Evolutionary conservation across 345 rosid genomes (phyloP).

Genomic region (Balakata baccata): DNA sequence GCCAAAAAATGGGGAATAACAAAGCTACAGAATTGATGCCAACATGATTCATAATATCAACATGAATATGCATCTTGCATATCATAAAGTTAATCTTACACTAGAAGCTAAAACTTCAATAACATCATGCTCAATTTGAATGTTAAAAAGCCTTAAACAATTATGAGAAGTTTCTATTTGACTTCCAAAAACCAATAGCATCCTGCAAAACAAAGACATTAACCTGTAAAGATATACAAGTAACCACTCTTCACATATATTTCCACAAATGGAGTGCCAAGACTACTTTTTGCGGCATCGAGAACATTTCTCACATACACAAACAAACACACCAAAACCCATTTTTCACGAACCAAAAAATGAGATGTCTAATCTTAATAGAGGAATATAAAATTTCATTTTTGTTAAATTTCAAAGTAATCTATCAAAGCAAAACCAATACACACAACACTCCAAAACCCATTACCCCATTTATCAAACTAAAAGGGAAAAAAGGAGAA

Average conservation of each 20-base stretch:
- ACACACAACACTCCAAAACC: not conserved
- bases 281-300: too few relatives aligned
- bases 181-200: not conserved
- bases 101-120: not conserved
- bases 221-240: not conserved
- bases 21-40: constrained; percentile 1
- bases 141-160: not conserved
- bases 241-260: not conserved
- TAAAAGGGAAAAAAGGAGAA: too few relatives aligned
- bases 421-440: constrained; percentile 6
- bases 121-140: not conserved
- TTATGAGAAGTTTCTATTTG: not conserved
- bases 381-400: not conserved
- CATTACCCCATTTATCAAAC: constrained; percentile 7
- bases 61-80: not conserved
- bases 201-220: not conserved
- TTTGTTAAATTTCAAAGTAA: not conserved
- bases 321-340: not conserved
- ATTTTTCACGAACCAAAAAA: not conserved
- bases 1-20: not conserved
- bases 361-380: not conserved
- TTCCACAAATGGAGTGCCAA: not conserved
- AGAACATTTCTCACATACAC: not conserved
- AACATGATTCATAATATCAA: not conserved
- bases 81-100: not conserved